Conservation (phyloP, 2,329 filamentous ascomycete genomes). For the Fusarium chaquense region DNA sequence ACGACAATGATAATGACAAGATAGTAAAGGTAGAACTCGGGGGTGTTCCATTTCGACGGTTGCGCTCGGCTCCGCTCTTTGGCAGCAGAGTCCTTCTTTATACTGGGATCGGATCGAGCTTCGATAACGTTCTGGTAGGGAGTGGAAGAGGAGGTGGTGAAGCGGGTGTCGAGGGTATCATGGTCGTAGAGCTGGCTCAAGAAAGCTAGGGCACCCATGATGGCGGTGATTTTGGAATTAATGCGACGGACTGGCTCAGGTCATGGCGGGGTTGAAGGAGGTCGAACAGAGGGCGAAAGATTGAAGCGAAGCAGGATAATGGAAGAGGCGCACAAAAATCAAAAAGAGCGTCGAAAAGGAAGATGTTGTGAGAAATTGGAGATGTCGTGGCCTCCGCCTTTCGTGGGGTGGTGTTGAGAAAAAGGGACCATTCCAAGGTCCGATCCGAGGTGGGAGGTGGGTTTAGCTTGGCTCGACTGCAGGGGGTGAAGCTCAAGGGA, state of each 20-base stretch:
- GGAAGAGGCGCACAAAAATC: not conserved
- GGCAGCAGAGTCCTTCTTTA: conserved; percentile 47
- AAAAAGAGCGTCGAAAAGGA: conserved; percentile 16
- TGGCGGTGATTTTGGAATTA: conserved; percentile 37
- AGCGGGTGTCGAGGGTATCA: conserved; percentile 70
- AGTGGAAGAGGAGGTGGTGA: conserved; percentile 77
- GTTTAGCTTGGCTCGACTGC: conserved; percentile 24
- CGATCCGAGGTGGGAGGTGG: conserved; percentile 29
- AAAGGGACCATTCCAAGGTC: conserved; percentile 36
- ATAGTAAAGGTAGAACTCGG: conserved; percentile 88
- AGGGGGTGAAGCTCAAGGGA: conserved; percentile 32
- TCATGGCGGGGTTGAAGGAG: conserved; percentile 35
- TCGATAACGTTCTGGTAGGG: conserved; percentile 72
- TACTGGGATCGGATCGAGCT: conserved; percentile 58
- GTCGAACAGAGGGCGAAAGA: not conserved
- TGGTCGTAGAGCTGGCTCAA: conserved; percentile 70
- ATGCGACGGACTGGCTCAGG: conserved; percentile 32
- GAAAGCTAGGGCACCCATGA: conserved; percentile 60
- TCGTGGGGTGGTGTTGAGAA: conserved; percentile 45
- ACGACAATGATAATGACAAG: conserved; percentile 73
- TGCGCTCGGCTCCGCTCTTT: conserved; percentile 61
- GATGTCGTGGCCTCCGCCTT: conserved; percentile 47
- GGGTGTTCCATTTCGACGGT: conserved; percentile 84
- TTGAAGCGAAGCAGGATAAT: not conserved
- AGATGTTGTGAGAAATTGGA: conserved; percentile 18